Evolutionary conservation across 139 green algal species (phyloP), one percentile per base, ranked within the genome.

Genomic region (Spirogloea muscicola): DNA sequence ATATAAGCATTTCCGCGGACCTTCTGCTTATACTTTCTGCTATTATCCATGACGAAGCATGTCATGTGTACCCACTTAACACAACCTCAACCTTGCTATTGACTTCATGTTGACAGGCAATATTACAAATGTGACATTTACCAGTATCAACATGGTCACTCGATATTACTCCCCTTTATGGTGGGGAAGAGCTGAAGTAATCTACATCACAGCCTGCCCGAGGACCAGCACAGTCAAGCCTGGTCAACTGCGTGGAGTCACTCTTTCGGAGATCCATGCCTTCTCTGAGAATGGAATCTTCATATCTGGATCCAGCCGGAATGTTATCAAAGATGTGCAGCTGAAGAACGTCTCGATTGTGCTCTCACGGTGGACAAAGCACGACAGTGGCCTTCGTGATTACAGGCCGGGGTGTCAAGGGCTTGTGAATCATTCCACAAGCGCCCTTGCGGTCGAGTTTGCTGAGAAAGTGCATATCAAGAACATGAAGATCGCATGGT

Each of bases 371-470:
- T 71, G 61, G 61, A 71, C 61, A 38, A 68, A 71, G 10, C 27
- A 43, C 16, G 13, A 13, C 25, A 38, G 48, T 68, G 61, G 61
- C 25, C 16, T 36, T 27, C 61, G 66, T 16, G 61, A 71, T 16
- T 71, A 71, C 27, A 31, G 61, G 16, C 61, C 61, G 9, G 61
- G 61, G 25, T 71, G 48, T 49, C 61, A 68, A 72, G 61, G 61
- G 10, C 61, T 71, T 9, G 61, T 71, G 10, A 33, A 16, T 43
- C 61, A 71, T 16, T 25, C 64, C 25, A 71, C 61, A 16, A 25
- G 10, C 27, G 61, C 36, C 16, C 40, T 71, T n/a, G 64, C 77
- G 71, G 16, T 77, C 57, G 29, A 89, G 85, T 0, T 89, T 94
- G 85, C 87, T 90, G 10, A 38, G 10, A 13, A 64, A 10, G 29